Evolutionary conservation across 148 eudicot genomes (phyloP), one percentile per base, ranked within the genome.

Genomic region (Amaranthus cruentus): DNA sequence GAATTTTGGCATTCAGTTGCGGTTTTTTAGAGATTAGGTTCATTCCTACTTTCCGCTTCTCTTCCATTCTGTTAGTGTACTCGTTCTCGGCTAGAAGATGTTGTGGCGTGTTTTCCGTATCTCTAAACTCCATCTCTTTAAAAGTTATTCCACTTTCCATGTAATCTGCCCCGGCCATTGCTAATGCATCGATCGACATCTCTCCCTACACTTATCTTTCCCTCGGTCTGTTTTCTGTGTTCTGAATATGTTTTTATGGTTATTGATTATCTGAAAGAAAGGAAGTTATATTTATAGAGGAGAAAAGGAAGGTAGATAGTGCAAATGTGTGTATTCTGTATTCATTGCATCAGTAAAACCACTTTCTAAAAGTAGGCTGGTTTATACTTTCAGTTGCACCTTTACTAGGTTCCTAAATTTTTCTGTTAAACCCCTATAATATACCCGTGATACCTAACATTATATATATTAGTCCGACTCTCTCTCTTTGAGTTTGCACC

Each of bases 171-270:
- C 85, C 85, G 9, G 85, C 85, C 85, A 79, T 82, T 21, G 82
- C 85, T 71, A 83, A 72, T 46, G 85, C 85, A 70, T 83, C 85
- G 2, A 83, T 70, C 28, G 83, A 83, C 82, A 79, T 82, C 38
- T 66, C 69, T 70, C 28, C 66, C 7, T 76, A 2, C 44, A 2
- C 4, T 55, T 76, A 54, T 53, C n/a, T 46, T 60, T 7, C 49
- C 9, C 11, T 48, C 7, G 60, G 6, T 21, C 52, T 18, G 3
- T 47, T 3, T 7, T 47, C 8, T 44, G 50, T 38, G 66, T 48
- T 64, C 4, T 47, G 68, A 65, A 47, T 38, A 48, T 66, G 18
- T 2, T 66, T 66, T 67, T 28, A 28, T 28, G 38, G 38, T 28
- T 28, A 28, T 28, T 28, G 55, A 15, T n/a, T 7, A 15, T 49